Evolutionary conservation across 192 early-diverging fungal genomes (phyloP), one percentile per base, ranked within the genome.

Genomic region (Podila minutissima): DNA sequence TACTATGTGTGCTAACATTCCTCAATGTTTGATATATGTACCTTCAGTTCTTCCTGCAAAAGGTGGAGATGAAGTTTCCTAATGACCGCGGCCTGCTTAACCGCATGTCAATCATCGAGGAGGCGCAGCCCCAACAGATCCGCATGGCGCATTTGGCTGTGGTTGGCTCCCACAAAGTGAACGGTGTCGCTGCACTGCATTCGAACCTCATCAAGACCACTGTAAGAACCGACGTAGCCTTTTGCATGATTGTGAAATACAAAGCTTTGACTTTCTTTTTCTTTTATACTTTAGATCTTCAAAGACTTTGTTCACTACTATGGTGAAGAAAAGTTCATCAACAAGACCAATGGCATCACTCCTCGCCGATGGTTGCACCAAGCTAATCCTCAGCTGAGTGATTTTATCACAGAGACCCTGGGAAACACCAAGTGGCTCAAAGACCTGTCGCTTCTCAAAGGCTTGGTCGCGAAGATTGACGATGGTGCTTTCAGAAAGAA

Each of bases 341-440:
- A 99, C 88, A 97, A 97, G 82, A 99, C 98, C 71, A 99, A 99
- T 82, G 98, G 98, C 64, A 93, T 99, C 59, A 97, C 98, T 11
- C 98, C 98, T 35, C 90, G 97, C 20, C 94, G 96, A 82, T 98
- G 97, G 97, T 86, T 99, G 74, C 94, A 98, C 84, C 96, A 98
- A 82, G 93, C 94, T 65, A 99, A 99, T 86, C 98, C 98, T 49
- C 86, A 86, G 49, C 88, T 99, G 64, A 90, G 91, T 70, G 73
- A 82, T 6, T 87, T 99, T 68, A 97, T 99, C 74, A 92, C 93
- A 12, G 83, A 94, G 66, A 92, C 87, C 19, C 88, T 99, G 29
- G 93, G 94, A 29, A 88, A 81, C 82, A 84, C 88, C 53, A 77
- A 87, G 58, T 99, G 94, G 93, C 67, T 96, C 65, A 92, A 93